phyloP scores from a whole-genome alignment of 2,329 filamentous ascomycete genomes.

The Fusarium sp. region DNA sequence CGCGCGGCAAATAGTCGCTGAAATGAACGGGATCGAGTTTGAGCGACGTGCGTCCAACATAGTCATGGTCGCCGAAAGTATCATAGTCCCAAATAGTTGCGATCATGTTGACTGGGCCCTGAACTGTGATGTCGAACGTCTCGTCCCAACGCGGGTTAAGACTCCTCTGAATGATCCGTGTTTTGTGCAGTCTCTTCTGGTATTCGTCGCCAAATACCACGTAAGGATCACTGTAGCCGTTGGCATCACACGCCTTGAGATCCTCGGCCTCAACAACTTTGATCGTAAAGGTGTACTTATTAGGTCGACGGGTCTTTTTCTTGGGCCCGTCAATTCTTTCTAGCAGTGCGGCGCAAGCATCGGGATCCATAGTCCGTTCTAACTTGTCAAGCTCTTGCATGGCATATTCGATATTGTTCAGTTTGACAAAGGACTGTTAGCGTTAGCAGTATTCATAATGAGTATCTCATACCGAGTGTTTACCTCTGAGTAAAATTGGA shows the following conservation, averaged over 20 bases:
- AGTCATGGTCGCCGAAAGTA: constrained; percentile 95
- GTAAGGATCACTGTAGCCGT: constrained; percentile 93
- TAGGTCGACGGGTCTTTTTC: constrained; percentile 70
- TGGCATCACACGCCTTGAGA: constrained; percentile 96
- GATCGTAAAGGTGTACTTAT: constrained; percentile 97
- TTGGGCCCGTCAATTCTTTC: constrained; percentile 76
- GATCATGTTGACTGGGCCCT: constrained; percentile 90
- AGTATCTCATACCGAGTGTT: constrained; percentile 35
- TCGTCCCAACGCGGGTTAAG: constrained; percentile 98
- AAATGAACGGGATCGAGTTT: constrained; percentile 99
- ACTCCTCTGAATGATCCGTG: constrained; percentile 86
- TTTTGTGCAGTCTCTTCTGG: constrained; percentile 95
- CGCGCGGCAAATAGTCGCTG: constrained; percentile 90
- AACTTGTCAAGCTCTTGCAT: constrained; percentile 91
- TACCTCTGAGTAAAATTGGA: constrained; percentile 94
- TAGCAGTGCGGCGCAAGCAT: constrained; percentile 85
- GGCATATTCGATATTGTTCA: constrained; percentile 97
- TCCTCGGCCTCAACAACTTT: constrained; percentile 99
- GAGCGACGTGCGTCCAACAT: constrained; percentile 93
- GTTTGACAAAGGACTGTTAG: constrained; percentile 86
- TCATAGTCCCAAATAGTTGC: constrained; percentile 99
- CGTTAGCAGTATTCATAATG: constrained; percentile 41
- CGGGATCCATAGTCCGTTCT: constrained; percentile 88
- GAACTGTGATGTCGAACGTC: constrained; percentile 93
- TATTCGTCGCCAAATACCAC: constrained; percentile 97